Percentiles rank a stretch among this genome's conserved stretches.
phyloP scores from a whole-genome alignment of 768 basidiomycete species.

The Suillus clintonianus region DNA sequence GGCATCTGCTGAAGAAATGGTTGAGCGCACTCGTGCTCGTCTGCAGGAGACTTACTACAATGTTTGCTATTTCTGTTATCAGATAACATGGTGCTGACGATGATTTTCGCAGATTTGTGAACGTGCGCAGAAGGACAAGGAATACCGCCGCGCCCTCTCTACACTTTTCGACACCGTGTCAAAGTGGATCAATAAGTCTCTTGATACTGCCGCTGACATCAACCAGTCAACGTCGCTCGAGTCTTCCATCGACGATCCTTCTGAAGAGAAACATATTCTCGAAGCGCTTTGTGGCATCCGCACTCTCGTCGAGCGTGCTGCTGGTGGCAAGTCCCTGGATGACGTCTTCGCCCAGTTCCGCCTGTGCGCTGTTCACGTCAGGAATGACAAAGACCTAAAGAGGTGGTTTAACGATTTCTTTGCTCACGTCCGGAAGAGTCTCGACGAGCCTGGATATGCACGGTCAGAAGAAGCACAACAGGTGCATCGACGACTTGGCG shows the following conservation, averaged over 20 bases:
- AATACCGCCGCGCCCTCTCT: conserved; percentile 57
- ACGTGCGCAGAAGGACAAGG: conserved; percentile 60
- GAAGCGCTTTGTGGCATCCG: conserved; percentile 47
- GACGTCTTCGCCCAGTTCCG: conserved; percentile 45
- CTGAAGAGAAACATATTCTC: conserved; percentile 60
- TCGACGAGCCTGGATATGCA: conserved; percentile 54
- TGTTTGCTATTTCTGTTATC: conserved; percentile 31
- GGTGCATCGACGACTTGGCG: conserved; percentile 45
- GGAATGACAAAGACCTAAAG: conserved; percentile 54
- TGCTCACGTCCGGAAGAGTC: conserved; percentile 41
- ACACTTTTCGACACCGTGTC: conserved; percentile 58
- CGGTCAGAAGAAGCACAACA: conserved; percentile 46
- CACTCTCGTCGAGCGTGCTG: conserved; percentile 53
- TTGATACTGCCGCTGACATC: conserved; percentile 50
- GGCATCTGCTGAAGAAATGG: conserved; percentile 43
- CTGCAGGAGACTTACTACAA: conserved; percentile 55
- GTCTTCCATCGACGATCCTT: conserved; percentile 61
- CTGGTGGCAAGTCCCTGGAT: conserved; percentile 51
- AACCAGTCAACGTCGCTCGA: conserved; percentile 49
- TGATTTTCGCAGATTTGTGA: conserved; percentile 52
- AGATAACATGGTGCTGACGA: background rate
- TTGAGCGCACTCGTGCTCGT: conserved; percentile 41
- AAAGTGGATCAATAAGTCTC: conserved; percentile 54
- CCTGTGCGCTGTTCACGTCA: conserved; percentile 47
- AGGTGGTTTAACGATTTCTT: conserved; percentile 59